Percentiles rank a stretch among this genome's conserved stretches.
Conservation (phyloP, 2,329 filamentous ascomycete genomes). For the Colletotrichum sojae region DNA sequence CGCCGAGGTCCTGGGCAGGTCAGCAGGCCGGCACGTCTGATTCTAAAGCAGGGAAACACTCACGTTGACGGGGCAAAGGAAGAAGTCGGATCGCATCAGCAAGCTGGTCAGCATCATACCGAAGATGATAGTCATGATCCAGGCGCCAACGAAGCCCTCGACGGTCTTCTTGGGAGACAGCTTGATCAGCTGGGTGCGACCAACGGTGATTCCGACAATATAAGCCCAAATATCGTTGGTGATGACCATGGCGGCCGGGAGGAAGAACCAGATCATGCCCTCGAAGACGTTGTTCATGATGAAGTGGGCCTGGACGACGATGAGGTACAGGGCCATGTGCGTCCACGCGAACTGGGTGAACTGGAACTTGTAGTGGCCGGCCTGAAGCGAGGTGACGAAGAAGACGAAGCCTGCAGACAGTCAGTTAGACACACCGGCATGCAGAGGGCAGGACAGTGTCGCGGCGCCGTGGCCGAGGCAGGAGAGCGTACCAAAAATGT, state of each 20-base stretch:
- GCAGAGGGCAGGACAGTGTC: background rate
- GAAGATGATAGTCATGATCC: constrained; percentile 94
- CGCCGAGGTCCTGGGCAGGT: constrained; percentile 79
- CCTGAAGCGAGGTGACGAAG: constrained; percentile 94
- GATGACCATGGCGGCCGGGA: constrained; percentile 94
- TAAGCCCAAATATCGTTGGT: constrained; percentile 99
- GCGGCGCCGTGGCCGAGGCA: background rate
- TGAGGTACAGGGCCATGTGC: constrained; percentile 98
- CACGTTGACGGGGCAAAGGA: constrained; percentile 95
- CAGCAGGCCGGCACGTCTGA: background rate
- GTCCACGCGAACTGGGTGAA: constrained; percentile 99
- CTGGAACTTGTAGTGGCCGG: constrained; percentile 97
- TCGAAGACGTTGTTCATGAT: constrained; percentile 99
- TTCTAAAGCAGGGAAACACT: constrained; percentile 45
- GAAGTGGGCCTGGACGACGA: constrained; percentile 98
- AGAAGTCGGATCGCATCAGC: constrained; percentile 93
- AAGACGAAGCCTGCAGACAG: constrained; percentile 86
- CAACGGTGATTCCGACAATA: constrained; percentile 96
- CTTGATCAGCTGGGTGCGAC: constrained; percentile 96
- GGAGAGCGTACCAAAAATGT: constrained; percentile 84
- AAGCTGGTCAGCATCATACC: constrained; percentile 86
- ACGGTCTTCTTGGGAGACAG: constrained; percentile 99
- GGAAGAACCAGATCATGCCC: constrained; percentile 99
- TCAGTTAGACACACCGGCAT: constrained; percentile 47
- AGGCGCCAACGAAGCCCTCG: constrained; percentile 95